Percentiles rank a stretch among this genome's conserved stretches.
Conservation (phyloP, 805 yeast species). For the Metschnikowia matae region DNA sequence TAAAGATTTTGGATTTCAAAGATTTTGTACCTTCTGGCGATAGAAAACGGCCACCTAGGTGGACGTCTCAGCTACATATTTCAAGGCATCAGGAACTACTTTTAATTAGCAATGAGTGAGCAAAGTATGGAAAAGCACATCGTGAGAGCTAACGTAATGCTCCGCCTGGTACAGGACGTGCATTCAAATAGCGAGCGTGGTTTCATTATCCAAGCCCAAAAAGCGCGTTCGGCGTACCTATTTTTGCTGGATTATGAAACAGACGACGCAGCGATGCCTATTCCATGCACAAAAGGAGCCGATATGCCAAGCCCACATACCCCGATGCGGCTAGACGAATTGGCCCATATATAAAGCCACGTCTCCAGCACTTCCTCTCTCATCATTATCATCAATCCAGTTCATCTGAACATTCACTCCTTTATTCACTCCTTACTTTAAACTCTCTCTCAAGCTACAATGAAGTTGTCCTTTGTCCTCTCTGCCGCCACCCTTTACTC, state of each 20-base stretch:
- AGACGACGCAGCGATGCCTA: background rate
- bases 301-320: constrained; percentile 1
- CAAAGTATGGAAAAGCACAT: background rate
- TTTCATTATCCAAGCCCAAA: background rate
- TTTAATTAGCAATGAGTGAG: background rate
- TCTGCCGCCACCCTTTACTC: constrained; percentile 21
- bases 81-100: background rate
- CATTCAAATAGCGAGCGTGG: background rate
- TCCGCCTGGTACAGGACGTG: background rate
- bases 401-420: background rate
- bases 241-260: background rate
- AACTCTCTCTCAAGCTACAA: background rate
- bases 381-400: background rate
- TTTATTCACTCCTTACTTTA: background rate
- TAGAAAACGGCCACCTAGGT: background rate
- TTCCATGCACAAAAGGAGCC: background rate
- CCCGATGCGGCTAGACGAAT: background rate
- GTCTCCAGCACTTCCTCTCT: background rate
- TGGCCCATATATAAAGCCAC: background rate
- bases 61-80: background rate
- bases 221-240: background rate
- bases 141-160: background rate
- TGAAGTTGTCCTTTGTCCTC: constrained; percentile 7
- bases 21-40: background rate
- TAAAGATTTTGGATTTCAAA: background rate